Evolutionary conservation across 2,329 filamentous ascomycete genomes (phyloP), one percentile per base, ranked within the genome.

Genomic region (Fusarium nygamai): DNA sequence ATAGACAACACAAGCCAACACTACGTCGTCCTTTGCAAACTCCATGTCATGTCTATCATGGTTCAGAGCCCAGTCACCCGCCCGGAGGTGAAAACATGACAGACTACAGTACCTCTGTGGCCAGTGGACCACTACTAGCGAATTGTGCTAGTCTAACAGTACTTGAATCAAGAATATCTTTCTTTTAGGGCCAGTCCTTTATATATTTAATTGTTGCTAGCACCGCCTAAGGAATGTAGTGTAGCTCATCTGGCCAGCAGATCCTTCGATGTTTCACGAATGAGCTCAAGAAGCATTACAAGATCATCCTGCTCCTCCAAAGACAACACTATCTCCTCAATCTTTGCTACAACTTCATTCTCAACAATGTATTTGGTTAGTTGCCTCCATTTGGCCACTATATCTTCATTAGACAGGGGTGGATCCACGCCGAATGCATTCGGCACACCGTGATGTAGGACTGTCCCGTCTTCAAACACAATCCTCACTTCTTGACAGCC

Each of bases 351-450:
- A 17, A 50, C 41, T 8, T 50, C 29, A 8, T 17, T 27, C 6
- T 62, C 41, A 39, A 64, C 43, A 14, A 64, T 64, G 20, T 5
- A 20, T 10, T 39, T 62, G 1, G 61, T 64, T 12, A 62, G 36
- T 22, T 62, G 27, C 59, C 27, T 62, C 61, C 61, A 64, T 39
- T 64, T 62, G 10, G 12, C 12, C 8, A 64, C 9, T n/a, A 64
- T 24, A 24, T 62, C 57, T 13, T 34, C 41, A n/a, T 64, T 64
- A 17, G 61, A 64, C 9, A 62, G 20, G 2, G 61, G 43, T 3
- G 61, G 43, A 39, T 48, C 43, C 11, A 64, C 61, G 29, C 61
- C 61, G 22, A 62, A 62, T 5, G 43, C 57, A 64, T 39, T 62
- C 9, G 34, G 34, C 8, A 64, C 61, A 34, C 27, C 27, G n/a